Conservation (phyloP, 2,329 filamentous ascomycete genomes). For the Penicillium occitanis region DNA sequence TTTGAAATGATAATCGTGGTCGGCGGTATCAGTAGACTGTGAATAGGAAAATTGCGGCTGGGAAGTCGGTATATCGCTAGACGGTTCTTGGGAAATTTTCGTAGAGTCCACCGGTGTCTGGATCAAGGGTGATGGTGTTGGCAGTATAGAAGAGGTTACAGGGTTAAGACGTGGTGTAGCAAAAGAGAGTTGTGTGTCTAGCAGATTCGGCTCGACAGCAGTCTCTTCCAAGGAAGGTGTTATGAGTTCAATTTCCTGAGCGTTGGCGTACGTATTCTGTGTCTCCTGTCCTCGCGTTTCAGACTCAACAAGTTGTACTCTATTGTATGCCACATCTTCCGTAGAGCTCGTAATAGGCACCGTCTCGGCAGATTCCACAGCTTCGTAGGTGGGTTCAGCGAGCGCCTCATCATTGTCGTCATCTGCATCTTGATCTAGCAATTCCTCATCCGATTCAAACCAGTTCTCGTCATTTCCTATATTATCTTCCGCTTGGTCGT, state of each 20-base stretch:
- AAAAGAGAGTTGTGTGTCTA: constrained; percentile 26
- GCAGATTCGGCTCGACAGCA: constrained; percentile 9
- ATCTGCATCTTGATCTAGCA: constrained; percentile 13
- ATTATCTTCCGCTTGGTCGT: constrained; percentile 9
- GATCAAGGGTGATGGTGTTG: constrained; percentile 42
- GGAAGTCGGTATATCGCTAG: neutral
- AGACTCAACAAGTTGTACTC: neutral
- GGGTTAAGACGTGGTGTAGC: constrained; percentile 42
- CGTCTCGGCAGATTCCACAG: neutral
- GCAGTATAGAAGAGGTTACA: constrained; percentile 41
- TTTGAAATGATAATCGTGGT: neutral
- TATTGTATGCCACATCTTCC: neutral
- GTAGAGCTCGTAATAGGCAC: neutral
- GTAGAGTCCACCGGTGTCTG: constrained; percentile 27
- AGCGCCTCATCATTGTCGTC: constrained; percentile 1
- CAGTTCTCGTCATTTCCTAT: constrained; percentile 7
- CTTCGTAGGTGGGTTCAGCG: neutral
- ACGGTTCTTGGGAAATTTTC: neutral
- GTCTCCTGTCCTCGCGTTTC: too few species aligned
- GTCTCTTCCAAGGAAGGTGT: neutral
- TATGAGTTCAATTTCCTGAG: neutral
- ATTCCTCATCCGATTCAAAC: constrained; percentile 21
- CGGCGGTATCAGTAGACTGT: neutral
- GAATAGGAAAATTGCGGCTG: neutral
- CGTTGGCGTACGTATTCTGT: neutral